Evolutionary conservation across 2,329 filamentous ascomycete species (phyloP).

Genomic region (Xylariales sp.): DNA sequence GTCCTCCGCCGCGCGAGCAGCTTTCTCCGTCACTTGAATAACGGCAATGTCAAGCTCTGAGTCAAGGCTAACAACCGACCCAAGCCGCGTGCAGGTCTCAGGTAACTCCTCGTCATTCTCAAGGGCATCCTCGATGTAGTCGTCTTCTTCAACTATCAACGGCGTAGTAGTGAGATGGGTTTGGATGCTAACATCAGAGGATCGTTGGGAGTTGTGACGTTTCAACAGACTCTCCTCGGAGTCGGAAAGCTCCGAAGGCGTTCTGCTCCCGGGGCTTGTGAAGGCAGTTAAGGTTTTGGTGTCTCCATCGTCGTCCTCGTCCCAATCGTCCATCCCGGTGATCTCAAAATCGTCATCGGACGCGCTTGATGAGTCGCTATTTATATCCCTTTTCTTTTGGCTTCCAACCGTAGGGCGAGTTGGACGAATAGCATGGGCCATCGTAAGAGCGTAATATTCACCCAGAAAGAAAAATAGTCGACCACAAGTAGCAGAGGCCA

Average conservation of each 20-base stretch:
- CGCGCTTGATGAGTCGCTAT: slow-evolving; percentile 19
- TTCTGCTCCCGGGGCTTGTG: slow-evolving; percentile 32
- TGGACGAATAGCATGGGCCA: slow-evolving; percentile 30
- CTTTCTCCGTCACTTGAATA: slow-evolving; percentile 9
- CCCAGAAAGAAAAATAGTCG: slow-evolving; percentile 15
- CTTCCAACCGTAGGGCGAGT: background rate
- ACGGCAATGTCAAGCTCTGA: slow-evolving; percentile 31
- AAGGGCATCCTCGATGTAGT: background rate
- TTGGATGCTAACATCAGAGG: slow-evolving; percentile 20
- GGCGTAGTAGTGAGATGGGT: background rate
- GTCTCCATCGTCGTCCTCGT: slow-evolving; percentile 29
- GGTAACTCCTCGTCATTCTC: slow-evolving; percentile 6
- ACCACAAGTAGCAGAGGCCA: slow-evolving; percentile 33
- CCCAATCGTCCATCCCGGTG: slow-evolving; percentile 33
- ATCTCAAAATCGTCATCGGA: slow-evolving; percentile 35
- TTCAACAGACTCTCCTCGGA: slow-evolving; percentile 25
- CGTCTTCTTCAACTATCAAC: slow-evolving; percentile 14
- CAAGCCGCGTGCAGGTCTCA: slow-evolving; percentile 21
- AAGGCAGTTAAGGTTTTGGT: slow-evolving; percentile 23
- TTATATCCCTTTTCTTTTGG: background rate
- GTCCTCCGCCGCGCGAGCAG: no score
- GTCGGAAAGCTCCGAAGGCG: slow-evolving; percentile 32
- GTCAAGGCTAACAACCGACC: slow-evolving; percentile 28
- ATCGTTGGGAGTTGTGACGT: slow-evolving; percentile 25
- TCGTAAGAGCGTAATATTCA: slow-evolving; percentile 22